A percentile compares a stretch with the other conserved stretches of the same genome.
Conservation (phyloP, 495 filamentous ascomycete genomes). For the Astrothelium macrocarpum region DNA sequence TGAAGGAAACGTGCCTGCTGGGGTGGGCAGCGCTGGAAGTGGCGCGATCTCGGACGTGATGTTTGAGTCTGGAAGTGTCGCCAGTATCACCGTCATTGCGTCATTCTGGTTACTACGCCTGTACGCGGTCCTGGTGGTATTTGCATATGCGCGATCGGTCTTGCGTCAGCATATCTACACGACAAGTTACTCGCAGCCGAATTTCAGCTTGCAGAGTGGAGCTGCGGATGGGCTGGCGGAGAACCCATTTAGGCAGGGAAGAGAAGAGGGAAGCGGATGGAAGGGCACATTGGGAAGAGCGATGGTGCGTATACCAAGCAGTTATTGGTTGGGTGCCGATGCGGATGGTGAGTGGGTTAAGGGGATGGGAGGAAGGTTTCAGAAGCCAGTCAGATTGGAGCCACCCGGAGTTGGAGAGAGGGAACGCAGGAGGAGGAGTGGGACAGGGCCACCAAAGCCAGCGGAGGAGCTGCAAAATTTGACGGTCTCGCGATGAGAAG, state of each 20-base stretch:
- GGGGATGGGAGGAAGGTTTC: slow-evolving; percentile 48
- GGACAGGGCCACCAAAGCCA: slow-evolving; percentile 50
- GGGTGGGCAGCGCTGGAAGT: slow-evolving; percentile 6
- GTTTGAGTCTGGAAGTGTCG: slow-evolving; percentile 58
- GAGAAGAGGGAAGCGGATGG: slow-evolving; percentile 65
- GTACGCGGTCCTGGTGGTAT: slow-evolving; percentile 71
- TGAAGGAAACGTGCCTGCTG: slow-evolving; percentile 19
- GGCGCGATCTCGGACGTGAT: slow-evolving; percentile 40
- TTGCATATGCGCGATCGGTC: slow-evolving; percentile 66
- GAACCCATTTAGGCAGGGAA: slow-evolving; percentile 60
- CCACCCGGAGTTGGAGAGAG: slow-evolving; percentile 48
- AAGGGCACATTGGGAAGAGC: slow-evolving; percentile 59
- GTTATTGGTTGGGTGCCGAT: slow-evolving; percentile 64
- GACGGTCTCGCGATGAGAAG: slow-evolving; percentile 2
- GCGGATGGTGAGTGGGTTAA: slow-evolving; percentile 49
- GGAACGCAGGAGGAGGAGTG: slow-evolving; percentile 57
- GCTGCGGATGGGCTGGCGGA: slow-evolving; percentile 44
- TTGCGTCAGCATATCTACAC: slow-evolving; percentile 45
- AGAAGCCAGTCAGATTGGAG: slow-evolving; percentile 16
- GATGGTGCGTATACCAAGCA: slow-evolving; percentile 59
- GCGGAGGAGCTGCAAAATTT: neutral
- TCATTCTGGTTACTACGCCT: slow-evolving; percentile 59
- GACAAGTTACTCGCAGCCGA: slow-evolving; percentile 16
- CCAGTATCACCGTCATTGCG: slow-evolving; percentile 63
- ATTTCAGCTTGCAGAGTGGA: slow-evolving; percentile 19